Conservation (phyloP, 1,284 basidiomycete species). For the Pseudozyma sp. region DNA sequence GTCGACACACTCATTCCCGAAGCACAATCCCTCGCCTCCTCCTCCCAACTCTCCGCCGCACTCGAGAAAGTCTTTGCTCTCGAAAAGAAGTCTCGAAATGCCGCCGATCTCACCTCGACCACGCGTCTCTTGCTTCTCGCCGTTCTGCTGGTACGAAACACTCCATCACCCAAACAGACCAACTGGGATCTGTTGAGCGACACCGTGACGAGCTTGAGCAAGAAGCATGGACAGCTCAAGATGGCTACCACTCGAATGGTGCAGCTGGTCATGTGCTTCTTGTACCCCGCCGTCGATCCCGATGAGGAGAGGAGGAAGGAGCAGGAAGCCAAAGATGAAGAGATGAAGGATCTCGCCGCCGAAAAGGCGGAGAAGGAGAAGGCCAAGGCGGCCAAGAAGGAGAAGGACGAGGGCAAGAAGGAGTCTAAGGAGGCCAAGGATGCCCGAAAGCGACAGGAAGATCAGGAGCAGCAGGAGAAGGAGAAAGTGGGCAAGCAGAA, state of each 20-base stretch:
- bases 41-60: constrained; percentile 83
- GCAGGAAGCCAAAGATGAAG: constrained; percentile 43
- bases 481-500: constrained; percentile 61
- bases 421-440: constrained; percentile 43
- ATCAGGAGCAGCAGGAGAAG: constrained; percentile 50
- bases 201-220: constrained; percentile 72
- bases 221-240: constrained; percentile 98
- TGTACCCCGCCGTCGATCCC: constrained; percentile 59
- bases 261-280: constrained; percentile 63
- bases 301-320: constrained; percentile 73
- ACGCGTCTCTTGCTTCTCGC: constrained; percentile 82
- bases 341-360: constrained; percentile 43
- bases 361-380: constrained; percentile 43
- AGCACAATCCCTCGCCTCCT: constrained; percentile 71
- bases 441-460: constrained; percentile 26
- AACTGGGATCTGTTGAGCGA: constrained; percentile 58
- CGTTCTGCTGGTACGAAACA: constrained; percentile 70
- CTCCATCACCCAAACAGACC: constrained; percentile 42
- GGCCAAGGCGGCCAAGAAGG: constrained; percentile 34
- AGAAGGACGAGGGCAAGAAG: constrained; percentile 46
- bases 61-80: constrained; percentile 88
- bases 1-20: constrained; percentile 71
- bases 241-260: constrained; percentile 89
- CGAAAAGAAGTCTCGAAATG: constrained; percentile 97
- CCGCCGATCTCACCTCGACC: constrained; percentile 90